phyloP scores from a whole-genome alignment of 805 yeast species.

The Metschnikowia hibisci region DNA sequence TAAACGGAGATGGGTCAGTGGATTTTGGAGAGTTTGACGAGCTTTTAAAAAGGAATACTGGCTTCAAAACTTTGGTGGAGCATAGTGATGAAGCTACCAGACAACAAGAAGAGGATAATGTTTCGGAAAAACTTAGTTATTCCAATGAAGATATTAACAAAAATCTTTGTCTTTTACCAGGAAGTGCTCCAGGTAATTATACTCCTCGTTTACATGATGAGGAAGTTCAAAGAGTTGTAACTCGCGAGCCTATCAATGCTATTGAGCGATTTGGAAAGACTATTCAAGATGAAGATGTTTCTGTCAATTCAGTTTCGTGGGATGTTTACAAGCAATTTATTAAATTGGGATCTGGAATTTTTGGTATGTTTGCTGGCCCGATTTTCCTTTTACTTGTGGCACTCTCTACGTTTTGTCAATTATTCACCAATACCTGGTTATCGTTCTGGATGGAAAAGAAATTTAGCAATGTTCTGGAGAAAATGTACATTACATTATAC shows the following conservation, averaged over 20 bases:
- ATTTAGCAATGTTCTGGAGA: slow-evolving; percentile 25
- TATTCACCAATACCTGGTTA: slow-evolving; percentile 45
- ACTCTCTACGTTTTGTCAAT: slow-evolving; percentile 37
- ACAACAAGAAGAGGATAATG: slow-evolving; percentile 31
- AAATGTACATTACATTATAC: slow-evolving; percentile 34
- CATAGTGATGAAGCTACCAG: slow-evolving; percentile 29
- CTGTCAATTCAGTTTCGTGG: slow-evolving; percentile 39
- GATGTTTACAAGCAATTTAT: slow-evolving; percentile 36
- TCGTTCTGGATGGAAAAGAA: slow-evolving; percentile 39
- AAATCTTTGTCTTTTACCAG: slow-evolving; percentile 11
- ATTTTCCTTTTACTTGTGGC: slow-evolving; percentile 30
- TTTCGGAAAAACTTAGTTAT: slow-evolving; percentile 6
- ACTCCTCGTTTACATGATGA: not conserved
- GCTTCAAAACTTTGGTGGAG: slow-evolving; percentile 51
- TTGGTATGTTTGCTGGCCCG: slow-evolving; percentile 33
- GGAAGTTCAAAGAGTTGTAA: slow-evolving; percentile 6
- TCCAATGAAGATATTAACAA: slow-evolving; percentile 6
- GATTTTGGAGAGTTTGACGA: slow-evolving; percentile 36
- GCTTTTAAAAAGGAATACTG: slow-evolving; percentile 33
- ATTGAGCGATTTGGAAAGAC: slow-evolving; percentile 24
- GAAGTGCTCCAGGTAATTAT: not conserved
- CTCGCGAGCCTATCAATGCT: not conserved
- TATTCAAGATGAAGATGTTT: slow-evolving; percentile 34
- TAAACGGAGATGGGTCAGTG: slow-evolving; percentile 40
- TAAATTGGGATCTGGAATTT: slow-evolving; percentile 35